These are phyloP conservation scores for Adansonia digitata DNA, from an alignment of 345 rosid species.

Conservation along the genomic window DNA sequence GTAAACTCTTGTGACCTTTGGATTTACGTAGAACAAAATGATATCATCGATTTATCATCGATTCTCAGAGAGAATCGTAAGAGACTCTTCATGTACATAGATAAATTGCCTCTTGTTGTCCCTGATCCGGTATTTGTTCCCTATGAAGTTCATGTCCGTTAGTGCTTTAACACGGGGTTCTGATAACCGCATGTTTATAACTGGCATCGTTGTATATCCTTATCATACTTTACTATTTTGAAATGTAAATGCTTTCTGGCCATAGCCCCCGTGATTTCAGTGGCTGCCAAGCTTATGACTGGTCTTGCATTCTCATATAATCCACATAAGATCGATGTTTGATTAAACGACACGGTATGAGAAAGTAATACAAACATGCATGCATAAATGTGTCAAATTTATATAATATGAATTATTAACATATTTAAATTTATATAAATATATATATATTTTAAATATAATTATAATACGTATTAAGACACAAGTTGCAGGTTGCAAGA, in stretches of 20 bases:
- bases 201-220: not conserved
- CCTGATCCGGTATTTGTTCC: constrained; percentile 45
- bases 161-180: constrained; percentile 18
- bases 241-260: constrained; percentile 13
- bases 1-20: constrained; percentile 62
- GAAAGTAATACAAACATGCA: too few relatives aligned
- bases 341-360: too few relatives aligned
- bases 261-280: not conserved
- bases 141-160: constrained; percentile 32
- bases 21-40: constrained; percentile 48
- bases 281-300: constrained; percentile 1
- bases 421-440: too few relatives aligned
- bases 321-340: constrained; percentile 33
- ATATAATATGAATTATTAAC: too few relatives aligned
- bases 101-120: constrained; percentile 58
- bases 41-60: constrained; percentile 34
- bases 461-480: too few relatives aligned
- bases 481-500: too few relatives aligned
- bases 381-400: too few relatives aligned
- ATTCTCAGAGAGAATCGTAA: constrained; percentile 37
- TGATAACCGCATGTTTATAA: constrained; percentile 6
- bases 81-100: constrained; percentile 51
- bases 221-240: not conserved
- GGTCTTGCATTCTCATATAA: constrained; percentile 27
- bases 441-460: too few relatives aligned